phyloP scores from a whole-genome alignment of 1,284 basidiomycete species.

The Ceratobasidium sp. region DNA sequence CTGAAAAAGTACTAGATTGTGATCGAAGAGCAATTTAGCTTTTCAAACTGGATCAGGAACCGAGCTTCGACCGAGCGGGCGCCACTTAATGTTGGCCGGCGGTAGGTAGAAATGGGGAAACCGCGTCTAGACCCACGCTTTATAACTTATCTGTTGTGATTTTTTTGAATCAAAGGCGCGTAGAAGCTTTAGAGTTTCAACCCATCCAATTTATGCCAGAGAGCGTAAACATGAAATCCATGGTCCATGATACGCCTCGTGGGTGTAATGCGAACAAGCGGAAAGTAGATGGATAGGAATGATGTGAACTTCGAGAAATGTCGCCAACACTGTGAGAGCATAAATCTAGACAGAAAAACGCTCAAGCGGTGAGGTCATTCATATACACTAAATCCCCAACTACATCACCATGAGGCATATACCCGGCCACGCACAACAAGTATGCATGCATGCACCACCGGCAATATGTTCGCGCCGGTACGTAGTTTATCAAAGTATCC shows the following conservation, averaged over 20 bases:
- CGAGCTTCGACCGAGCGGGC: conserved; percentile 8
- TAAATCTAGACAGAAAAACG: too few relatives aligned
- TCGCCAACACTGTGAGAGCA: too few relatives aligned
- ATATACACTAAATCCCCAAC: neutral
- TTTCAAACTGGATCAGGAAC: conserved; percentile 6
- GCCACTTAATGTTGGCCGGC: too few relatives aligned
- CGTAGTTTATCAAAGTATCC: too few relatives aligned
- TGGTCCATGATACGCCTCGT: neutral
- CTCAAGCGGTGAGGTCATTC: too few relatives aligned
- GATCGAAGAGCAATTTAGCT: conserved; percentile 13
- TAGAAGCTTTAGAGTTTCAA: too few relatives aligned
- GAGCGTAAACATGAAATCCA: neutral
- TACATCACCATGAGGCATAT: conserved; percentile 12
- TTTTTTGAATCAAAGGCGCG: neutral
- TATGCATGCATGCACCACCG: neutral
- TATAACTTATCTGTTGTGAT: neutral
- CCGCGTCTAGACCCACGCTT: neutral
- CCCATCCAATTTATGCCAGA: neutral
- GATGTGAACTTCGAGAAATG: too few relatives aligned
- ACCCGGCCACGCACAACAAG: neutral
- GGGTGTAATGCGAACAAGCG: too few relatives aligned
- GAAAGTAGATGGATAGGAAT: too few relatives aligned
- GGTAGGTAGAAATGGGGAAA: neutral
- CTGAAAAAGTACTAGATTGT: conserved; percentile 12
- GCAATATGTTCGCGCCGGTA: neutral